Percentiles rank a stretch among this genome's conserved stretches.
phyloP scores from a whole-genome alignment of 257 asterid species.

The Asclepias syriaca region DNA sequence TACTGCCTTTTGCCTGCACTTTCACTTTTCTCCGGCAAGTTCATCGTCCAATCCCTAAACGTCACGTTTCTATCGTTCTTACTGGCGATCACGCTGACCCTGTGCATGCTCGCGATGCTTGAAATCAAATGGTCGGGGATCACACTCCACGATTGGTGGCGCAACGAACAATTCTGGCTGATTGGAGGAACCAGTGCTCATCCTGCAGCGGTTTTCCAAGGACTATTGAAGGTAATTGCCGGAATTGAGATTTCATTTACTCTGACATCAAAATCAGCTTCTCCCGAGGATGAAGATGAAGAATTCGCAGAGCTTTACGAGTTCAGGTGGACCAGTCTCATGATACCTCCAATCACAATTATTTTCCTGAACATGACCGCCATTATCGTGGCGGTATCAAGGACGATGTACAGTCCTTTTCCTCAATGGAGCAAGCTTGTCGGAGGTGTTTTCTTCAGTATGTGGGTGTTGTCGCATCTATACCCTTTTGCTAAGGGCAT shows the following conservation, averaged over 20 bases:
- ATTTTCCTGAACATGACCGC: conserved; percentile 69
- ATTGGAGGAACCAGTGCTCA: conserved; percentile 96
- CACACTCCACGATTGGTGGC: conserved; percentile 90
- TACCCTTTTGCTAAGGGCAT: conserved; percentile 87
- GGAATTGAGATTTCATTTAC: conserved; percentile 87
- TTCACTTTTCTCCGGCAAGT: conserved; percentile 79
- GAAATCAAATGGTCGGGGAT: conserved; percentile 90
- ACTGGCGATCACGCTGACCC: conserved; percentile 51
- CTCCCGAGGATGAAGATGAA: conserved; percentile 66
- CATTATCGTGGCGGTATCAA: conserved; percentile 57
- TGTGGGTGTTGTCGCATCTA: conserved; percentile 89
- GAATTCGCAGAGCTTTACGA: conserved; percentile 79
- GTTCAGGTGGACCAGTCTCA: conserved; percentile 72
- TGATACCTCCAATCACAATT: conserved; percentile 83
- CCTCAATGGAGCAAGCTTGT: conserved; percentile 85
- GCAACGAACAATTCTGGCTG: conserved; percentile 94
- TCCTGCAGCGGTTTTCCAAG: conserved; percentile 84
- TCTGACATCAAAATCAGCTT: conserved; percentile 64
- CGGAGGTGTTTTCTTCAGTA: conserved; percentile 84
- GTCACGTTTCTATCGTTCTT: conserved; percentile 55
- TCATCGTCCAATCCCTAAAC: conserved; percentile 73
- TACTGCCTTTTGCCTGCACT: conserved; percentile 82
- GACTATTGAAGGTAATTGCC: conserved; percentile 73
- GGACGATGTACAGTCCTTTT: conserved; percentile 70
- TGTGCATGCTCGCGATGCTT: conserved; percentile 68